Percentiles rank a stretch among this genome's conserved stretches.
phyloP scores from a whole-genome alignment of 2,329 filamentous ascomycete genomes.

The Fusarium decemcellulare region DNA sequence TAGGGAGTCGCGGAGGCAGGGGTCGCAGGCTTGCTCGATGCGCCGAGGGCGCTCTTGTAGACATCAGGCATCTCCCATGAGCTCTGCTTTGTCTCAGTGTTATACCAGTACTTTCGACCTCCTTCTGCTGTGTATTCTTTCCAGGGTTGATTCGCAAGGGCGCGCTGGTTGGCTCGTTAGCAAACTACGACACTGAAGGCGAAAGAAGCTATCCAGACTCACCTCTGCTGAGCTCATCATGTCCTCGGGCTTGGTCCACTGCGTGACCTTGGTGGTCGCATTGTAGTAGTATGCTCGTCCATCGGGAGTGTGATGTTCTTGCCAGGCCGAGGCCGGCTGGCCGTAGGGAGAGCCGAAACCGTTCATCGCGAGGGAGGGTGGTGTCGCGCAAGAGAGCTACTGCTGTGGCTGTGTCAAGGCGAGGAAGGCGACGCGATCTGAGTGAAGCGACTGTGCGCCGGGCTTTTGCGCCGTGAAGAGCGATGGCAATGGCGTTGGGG shows the following conservation, averaged over 20 bases:
- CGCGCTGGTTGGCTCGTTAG: conserved; percentile 69
- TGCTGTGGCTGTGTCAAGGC: not conserved
- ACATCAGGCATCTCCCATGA: conserved; percentile 94
- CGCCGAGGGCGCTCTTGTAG: conserved; percentile 82
- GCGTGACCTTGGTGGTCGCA: conserved; percentile 84
- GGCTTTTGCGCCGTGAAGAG: conserved; percentile 11
- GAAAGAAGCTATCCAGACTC: conserved; percentile 38
- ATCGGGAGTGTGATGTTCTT: conserved; percentile 84
- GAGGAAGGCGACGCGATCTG: conserved; percentile 21
- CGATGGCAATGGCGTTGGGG: conserved; percentile 17
- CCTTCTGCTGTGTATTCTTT: conserved; percentile 91
- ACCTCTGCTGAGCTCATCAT: conserved; percentile 89
- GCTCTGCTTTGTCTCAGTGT: conserved; percentile 91
- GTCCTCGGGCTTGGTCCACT: conserved; percentile 95
- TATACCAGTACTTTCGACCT: conserved; percentile 95
- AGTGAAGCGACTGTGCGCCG: conserved; percentile 9
- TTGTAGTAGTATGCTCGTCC: conserved; percentile 96
- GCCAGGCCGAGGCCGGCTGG: conserved; percentile 75
- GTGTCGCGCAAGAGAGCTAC: not conserved
- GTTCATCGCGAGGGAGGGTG: conserved; percentile 65
- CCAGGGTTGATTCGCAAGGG: conserved; percentile 87
- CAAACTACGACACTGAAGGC: conserved; percentile 1
- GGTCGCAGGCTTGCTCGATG: conserved; percentile 61
- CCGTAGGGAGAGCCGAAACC: conserved; percentile 64
- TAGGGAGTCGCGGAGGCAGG: conserved; percentile 60